Evolutionary conservation across 768 basidiomycete species (phyloP), one percentile per base, ranked within the genome.

Genomic region (Strobilomyces dryophilus): DNA sequence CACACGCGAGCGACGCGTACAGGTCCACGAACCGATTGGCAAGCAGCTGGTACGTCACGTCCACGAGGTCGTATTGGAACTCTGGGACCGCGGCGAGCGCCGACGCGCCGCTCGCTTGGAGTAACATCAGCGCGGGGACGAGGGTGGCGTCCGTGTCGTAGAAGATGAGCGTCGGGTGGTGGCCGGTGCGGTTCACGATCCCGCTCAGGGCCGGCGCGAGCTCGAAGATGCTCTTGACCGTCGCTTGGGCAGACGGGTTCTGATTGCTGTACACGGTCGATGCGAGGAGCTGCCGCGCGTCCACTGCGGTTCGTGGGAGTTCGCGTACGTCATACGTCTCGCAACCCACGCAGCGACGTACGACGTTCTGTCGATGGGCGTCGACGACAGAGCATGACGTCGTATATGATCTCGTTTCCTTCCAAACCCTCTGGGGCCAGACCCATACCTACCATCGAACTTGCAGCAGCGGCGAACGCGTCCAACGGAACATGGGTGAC

Each of bases 41-140:
- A 47, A 76, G 69, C 14, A 76, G 61, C 50, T 76, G 74, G 17
- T 74, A 71, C 17, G 71, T 59, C 37, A 73, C 47, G 48, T 76
- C 71, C 15, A 75, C 71, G n/a, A 71, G 61, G 63, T 76, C 74
- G 55, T 70, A 69, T 37, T 50, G 56, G 60, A 71, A 76, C 55
- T 74, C 74, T 3, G 68, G 69, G 5, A 65, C 55, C 2, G 54
- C 3, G 8, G 26, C 5, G 18, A 75, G 63, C 0, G 41, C 35
- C 15, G n/a, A n/a, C n/a, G n/a, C n/a, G n/a, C n/a, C n/a, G n/a
- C n/a, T n/a, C n/a, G n/a, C n/a, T n/a, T n/a, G n/a, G n/a, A n/a
- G n/a, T n/a, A n/a, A n/a, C 24, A 24, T 2, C 24, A 95, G 72
- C 0, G 92, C 84, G 1, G 92, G 87, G 11, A 91, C 81, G 40